Evolutionary conservation across 2,329 filamentous ascomycete species (phyloP), one percentile per base, ranked within the genome.

Genomic region (Aureobasidium melanogenum): DNA sequence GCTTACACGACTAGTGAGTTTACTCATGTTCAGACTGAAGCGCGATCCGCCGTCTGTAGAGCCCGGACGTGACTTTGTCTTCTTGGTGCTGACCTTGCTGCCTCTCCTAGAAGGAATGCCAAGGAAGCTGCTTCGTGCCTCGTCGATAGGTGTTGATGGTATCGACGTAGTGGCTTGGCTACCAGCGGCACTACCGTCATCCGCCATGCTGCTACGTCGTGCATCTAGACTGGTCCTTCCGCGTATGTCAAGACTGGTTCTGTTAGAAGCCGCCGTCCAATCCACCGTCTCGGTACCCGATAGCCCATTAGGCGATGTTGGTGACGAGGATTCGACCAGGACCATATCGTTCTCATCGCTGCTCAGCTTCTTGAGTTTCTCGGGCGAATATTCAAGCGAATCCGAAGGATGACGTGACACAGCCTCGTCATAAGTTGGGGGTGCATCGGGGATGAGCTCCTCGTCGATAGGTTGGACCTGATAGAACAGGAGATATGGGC

Each of bases 401-500:
- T 65, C 63, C 3, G 63, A 65, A 7, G 60, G 56, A 19, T 60
- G 47, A 15, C 63, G 63, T 60, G 63, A 63, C 65, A 60, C 66
- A 32, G 66, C 67, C 60, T 68, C 65, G 36, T 70, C 67, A 60
- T 72, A 70, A 12, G 62, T 67, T 1, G 70, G 69, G 19, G 67
- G 65, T 15, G 63, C 64, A n/a, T 63, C 59, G n/a, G 62, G 54
- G 30, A 63, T 60, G 36, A 67, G 48, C 9, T 64, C 74, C 64
- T 88, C 82, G 32, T 90, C 84, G 69, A 95, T 91, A 0, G 93
- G 92, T 32, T 95, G 83, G 43, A 97, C 89, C 72, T 97, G 93
- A 70, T 97, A 99, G 73, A 97, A 97, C 0, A 99, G 79, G 7
- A 97, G 82, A 71, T 97, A 97, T 0, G 94, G 93, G 72, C 91